A percentile compares a stretch with the other conserved stretches of the same genome.
These are phyloP conservation scores for Starmerella etchellsii DNA, from an alignment of 805 yeast species.

Conservation along the genomic window DNA sequence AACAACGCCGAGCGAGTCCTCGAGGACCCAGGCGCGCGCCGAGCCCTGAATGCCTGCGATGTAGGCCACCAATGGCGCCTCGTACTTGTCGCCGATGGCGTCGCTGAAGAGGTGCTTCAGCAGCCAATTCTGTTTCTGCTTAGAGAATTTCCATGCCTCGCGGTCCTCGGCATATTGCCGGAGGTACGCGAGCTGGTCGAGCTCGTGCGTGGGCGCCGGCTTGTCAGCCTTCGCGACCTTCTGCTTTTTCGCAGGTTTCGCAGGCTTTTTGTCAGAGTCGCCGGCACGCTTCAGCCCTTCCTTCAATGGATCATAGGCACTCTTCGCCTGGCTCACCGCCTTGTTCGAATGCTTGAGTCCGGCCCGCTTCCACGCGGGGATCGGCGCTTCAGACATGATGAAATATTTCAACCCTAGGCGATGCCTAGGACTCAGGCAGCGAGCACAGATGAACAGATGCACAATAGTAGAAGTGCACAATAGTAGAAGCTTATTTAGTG, in stretches of 20 bases:
- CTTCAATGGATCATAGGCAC: constrained; percentile 24
- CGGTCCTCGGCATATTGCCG: constrained; percentile 44
- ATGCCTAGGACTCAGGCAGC: neutral
- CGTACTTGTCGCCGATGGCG: constrained; percentile 41
- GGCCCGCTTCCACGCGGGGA: constrained; percentile 78
- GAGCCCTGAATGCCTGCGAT: constrained; percentile 59
- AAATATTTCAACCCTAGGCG: neutral
- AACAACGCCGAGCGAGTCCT: constrained; percentile 36
- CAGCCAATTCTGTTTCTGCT: constrained; percentile 80
- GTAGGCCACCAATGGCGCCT: constrained; percentile 38
- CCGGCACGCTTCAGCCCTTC: constrained; percentile 23
- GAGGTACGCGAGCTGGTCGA: constrained; percentile 58
- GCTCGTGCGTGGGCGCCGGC: constrained; percentile 54
- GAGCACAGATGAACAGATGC: too few relatives aligned
- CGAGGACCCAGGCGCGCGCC: constrained; percentile 43
- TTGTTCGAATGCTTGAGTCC: constrained; percentile 43
- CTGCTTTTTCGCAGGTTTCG: constrained; percentile 55
- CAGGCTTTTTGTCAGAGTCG: constrained; percentile 22
- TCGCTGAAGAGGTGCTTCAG: constrained; percentile 41
- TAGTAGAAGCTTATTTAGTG: too few relatives aligned
- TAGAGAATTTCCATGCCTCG: constrained; percentile 68
- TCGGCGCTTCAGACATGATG: constrained; percentile 15
- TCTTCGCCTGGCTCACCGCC: constrained; percentile 22
- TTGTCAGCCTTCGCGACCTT: constrained; percentile 59
- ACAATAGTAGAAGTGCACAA: too few relatives aligned